These are phyloP conservation scores for Aspergillus calidoustus DNA, from an alignment of 2,329 filamentous ascomycete species.

Conservation along the genomic window DNA sequence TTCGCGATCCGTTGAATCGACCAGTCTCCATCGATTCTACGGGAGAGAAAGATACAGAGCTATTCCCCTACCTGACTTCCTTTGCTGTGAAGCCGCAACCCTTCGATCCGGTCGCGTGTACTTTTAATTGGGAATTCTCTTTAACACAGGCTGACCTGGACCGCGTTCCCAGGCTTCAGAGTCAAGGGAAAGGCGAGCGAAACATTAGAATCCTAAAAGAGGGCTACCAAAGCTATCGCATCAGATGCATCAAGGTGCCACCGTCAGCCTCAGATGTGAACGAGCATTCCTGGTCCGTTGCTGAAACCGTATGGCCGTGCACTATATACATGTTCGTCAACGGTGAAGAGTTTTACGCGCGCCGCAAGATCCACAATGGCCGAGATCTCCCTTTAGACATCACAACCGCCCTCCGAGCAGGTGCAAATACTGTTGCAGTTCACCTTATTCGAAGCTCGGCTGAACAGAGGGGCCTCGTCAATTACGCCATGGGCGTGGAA, in stretches of 20 bases:
- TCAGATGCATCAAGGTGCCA: conserved; percentile 66
- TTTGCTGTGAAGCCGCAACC: conserved; percentile 36
- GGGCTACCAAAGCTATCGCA: conserved; percentile 65
- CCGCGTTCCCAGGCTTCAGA: conserved; percentile 37
- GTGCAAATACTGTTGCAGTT: conserved; percentile 66
- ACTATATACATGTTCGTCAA: conserved; percentile 74
- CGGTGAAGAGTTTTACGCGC: conserved; percentile 57
- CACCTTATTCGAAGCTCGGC: conserved; percentile 47
- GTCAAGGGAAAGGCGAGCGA: conserved; percentile 28
- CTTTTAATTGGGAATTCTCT: conserved; percentile 42
- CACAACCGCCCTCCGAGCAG: conserved; percentile 61
- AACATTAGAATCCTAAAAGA: conserved; percentile 46
- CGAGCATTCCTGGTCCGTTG: conserved; percentile 64
- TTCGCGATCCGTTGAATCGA: conserved; percentile 57
- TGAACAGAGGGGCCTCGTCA: conserved; percentile 35
- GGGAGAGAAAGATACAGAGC: conserved; percentile 30
- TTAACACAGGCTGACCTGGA: conserved; percentile 35
- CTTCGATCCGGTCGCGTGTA: conserved; percentile 31
- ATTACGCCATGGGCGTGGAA: conserved; percentile 73
- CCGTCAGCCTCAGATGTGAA: conserved; percentile 35
- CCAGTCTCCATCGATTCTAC: conserved; percentile 29
- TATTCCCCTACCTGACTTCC: conserved; percentile 43
- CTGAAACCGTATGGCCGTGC: conserved; percentile 72
- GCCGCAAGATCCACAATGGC: conserved; percentile 72
- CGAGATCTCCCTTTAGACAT: conserved; percentile 79